Evolutionary conservation across 2,329 filamentous ascomycete genomes (phyloP).

Genomic region (Aspergillus flavus): DNA sequence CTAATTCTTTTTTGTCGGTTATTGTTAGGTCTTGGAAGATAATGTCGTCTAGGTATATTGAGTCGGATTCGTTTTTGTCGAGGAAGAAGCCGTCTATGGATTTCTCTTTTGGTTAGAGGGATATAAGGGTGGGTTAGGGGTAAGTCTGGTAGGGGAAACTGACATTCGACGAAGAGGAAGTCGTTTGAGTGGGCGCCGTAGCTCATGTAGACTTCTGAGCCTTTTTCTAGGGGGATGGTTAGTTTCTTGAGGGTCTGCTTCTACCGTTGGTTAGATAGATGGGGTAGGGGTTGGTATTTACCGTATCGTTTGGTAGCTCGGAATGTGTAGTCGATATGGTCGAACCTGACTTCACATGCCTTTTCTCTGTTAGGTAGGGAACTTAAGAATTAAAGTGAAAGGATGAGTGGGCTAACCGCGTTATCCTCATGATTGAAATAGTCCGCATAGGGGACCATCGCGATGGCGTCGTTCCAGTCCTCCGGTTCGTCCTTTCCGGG

Average conservation of each 20-base stretch:
- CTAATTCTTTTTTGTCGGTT: conserved; percentile 27
- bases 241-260: background rate
- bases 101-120: background rate
- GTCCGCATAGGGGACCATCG: conserved; percentile 44
- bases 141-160: conserved; percentile 2
- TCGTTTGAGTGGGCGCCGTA: conserved; percentile 44
- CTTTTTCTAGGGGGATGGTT: conserved; percentile 28
- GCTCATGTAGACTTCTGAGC: conserved; percentile 42
- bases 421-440: conserved; percentile 46
- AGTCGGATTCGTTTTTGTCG: conserved; percentile 36
- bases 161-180: conserved; percentile 41
- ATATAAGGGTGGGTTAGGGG: background rate
- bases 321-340: conserved; percentile 30
- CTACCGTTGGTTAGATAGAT: background rate
- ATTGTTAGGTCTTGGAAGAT: conserved; percentile 28
- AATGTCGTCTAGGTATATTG: conserved; percentile 39
- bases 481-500: conserved; percentile 35
- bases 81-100: conserved; percentile 41
- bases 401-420: conserved; percentile 27
- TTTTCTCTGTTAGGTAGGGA: conserved; percentile 10
- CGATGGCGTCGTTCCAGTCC: conserved; percentile 43
- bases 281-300: conserved; percentile 9
- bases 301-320: conserved; percentile 29
- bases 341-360: conserved; percentile 32
- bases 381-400: background rate